phyloP scores from a whole-genome alignment of 345 rosid species.

The Pistacia vera region DNA sequence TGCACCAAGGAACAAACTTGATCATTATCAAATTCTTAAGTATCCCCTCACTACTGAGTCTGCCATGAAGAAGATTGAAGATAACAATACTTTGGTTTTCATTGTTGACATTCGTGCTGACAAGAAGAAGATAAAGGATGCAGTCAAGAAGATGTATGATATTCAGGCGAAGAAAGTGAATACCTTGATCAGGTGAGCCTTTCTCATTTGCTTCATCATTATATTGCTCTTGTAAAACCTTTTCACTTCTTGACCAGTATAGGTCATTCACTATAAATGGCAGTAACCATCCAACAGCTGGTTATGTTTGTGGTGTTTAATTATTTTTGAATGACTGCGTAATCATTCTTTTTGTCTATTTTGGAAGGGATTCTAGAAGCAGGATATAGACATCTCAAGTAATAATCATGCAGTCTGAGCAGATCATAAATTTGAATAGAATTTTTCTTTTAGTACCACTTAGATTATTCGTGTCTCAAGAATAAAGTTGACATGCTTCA shows the following conservation, averaged over 20 bases:
- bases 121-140: conserved; percentile 90
- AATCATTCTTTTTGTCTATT: too few relatives aligned
- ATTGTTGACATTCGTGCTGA: conserved; percentile 94
- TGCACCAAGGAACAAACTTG: conserved; percentile 90
- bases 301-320: too few relatives aligned
- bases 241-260: background rate
- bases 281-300: background rate
- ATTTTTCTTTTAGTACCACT: background rate
- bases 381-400: background rate
- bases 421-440: background rate
- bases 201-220: background rate
- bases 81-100: conserved; percentile 93
- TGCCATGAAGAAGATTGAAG: conserved; percentile 95
- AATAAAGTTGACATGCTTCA: too few relatives aligned
- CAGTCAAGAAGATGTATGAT: conserved; percentile 94
- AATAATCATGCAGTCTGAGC: background rate
- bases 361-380: background rate
- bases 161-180: conserved; percentile 94
- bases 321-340: background rate
- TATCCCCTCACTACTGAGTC: conserved; percentile 93
- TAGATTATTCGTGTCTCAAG: background rate
- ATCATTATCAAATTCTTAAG: conserved; percentile 88
- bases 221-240: background rate
- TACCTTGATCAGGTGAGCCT: conserved; percentile 80
- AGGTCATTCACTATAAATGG: background rate